Evolutionary conservation across 2,329 filamentous ascomycete genomes (phyloP).

Genomic region (Aureobasidium namibiae): DNA sequence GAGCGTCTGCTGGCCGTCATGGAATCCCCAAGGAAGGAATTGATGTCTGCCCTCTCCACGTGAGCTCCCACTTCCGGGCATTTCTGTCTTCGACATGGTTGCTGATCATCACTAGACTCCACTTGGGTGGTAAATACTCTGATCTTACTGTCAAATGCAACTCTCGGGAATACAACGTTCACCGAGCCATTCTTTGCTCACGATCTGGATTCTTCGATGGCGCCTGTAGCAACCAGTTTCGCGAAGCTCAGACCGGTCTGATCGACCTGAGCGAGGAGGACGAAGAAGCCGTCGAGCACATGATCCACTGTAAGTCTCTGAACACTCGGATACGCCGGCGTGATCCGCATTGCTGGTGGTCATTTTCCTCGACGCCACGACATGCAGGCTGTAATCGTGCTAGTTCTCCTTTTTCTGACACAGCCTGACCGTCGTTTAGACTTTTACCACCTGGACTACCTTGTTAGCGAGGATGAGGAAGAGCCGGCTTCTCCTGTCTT

Average conservation of each 20-base stretch:
- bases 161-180: slow-evolving; percentile 37
- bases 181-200: slow-evolving; percentile 41
- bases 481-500: slow-evolving; percentile 23
- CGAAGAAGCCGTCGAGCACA: slow-evolving; percentile 31
- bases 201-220: slow-evolving; percentile 38
- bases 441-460: slow-evolving; percentile 32
- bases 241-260: slow-evolving; percentile 25
- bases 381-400: not conserved
- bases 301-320: slow-evolving; percentile 30
- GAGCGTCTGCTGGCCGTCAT: slow-evolving; percentile 18
- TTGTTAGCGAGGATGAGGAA: slow-evolving; percentile 20
- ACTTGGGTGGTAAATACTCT: slow-evolving; percentile 34
- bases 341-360: not conserved
- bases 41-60: slow-evolving; percentile 41
- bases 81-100: not conserved
- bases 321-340: not conserved
- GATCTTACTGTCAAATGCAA: slow-evolving; percentile 42
- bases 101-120: slow-evolving; percentile 24
- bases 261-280: slow-evolving; percentile 32
- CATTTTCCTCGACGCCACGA: not conserved
- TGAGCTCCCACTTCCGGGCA: slow-evolving; percentile 24
- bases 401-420: not conserved
- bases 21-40: slow-evolving; percentile 34
- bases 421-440: slow-evolving; percentile 18
- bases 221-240: slow-evolving; percentile 29